Percentiles rank a stretch among this genome's conserved stretches.
Evolutionary conservation across 2,329 filamentous ascomycete species (phyloP).

Genomic region (Orbilia quercus): DNA sequence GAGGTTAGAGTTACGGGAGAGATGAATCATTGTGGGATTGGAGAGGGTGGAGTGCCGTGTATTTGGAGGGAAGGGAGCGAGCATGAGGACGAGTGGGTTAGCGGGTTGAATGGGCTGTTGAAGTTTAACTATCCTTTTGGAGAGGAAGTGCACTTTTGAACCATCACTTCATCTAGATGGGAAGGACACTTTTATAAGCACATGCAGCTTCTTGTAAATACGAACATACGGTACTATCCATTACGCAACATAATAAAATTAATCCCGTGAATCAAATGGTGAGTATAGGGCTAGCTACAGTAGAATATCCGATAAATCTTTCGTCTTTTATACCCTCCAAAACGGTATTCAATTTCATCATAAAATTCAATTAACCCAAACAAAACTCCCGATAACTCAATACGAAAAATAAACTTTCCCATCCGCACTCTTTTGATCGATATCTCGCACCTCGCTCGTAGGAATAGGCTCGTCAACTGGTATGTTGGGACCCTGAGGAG

Average conservation of each 20-base stretch:
- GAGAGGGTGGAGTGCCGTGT: slow-evolving; percentile 61
- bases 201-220: not conserved
- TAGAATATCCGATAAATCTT: too few species aligned
- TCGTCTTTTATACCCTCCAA: too few species aligned
- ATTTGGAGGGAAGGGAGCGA: slow-evolving; percentile 66
- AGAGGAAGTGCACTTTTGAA: slow-evolving; percentile 65
- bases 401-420: too few species aligned
- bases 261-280: too few species aligned
- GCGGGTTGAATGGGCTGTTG: slow-evolving; percentile 87
- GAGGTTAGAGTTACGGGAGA: slow-evolving; percentile 92
- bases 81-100: slow-evolving; percentile 94
- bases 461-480: not conserved
- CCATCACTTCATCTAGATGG: too few species aligned
- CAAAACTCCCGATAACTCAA: not conserved
- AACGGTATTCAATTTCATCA: too few species aligned
- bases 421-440: too few species aligned
- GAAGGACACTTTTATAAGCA: not conserved
- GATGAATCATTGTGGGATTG: slow-evolving; percentile 68
- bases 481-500: not conserved
- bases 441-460: too few species aligned
- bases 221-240: not conserved
- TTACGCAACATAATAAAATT: too few species aligned
- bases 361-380: not conserved
- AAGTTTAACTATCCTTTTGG: slow-evolving; percentile 99
- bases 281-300: too few species aligned